A percentile compares a stretch with the other conserved stretches of the same genome.
phyloP scores from a whole-genome alignment of 345 rosid species.

The Luvunga scandens region DNA sequence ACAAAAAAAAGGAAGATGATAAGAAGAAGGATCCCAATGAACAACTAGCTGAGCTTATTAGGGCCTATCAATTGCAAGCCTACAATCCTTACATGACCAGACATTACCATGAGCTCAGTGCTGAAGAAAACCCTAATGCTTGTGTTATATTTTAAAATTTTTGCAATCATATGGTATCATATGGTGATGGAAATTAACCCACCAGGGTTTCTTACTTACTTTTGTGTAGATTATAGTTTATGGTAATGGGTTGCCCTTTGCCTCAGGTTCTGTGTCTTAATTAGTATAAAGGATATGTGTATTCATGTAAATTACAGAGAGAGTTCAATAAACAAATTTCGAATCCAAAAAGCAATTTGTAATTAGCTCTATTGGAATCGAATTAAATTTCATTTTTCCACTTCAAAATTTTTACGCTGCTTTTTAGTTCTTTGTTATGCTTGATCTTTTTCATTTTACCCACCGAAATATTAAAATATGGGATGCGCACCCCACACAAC shows the following conservation, averaged over 20 bases:
- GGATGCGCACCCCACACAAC: no score
- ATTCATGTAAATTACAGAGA: background rate
- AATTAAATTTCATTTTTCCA: background rate
- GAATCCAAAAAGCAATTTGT: background rate
- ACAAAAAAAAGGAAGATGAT: constrained; percentile 23
- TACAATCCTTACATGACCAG: constrained; percentile 34
- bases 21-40: constrained; percentile 30
- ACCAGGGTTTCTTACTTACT: background rate
- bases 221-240: background rate
- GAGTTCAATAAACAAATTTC: background rate
- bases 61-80: constrained; percentile 17
- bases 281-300: background rate
- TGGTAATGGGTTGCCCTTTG: background rate
- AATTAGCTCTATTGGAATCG: background rate
- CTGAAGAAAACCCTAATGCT: constrained; percentile 54
- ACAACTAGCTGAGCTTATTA: constrained; percentile 29
- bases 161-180: no score
- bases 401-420: background rate
- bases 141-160: constrained; percentile 40
- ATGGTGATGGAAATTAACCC: background rate
- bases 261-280: no score
- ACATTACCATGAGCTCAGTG: constrained; percentile 30
- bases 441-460: no score
- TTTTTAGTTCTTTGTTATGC: background rate
- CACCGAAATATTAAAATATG: no score